These are phyloP conservation scores for Thraustochytrium sp. DNA, from an alignment of 352 stramenopile species.

Conservation along the genomic window DNA sequence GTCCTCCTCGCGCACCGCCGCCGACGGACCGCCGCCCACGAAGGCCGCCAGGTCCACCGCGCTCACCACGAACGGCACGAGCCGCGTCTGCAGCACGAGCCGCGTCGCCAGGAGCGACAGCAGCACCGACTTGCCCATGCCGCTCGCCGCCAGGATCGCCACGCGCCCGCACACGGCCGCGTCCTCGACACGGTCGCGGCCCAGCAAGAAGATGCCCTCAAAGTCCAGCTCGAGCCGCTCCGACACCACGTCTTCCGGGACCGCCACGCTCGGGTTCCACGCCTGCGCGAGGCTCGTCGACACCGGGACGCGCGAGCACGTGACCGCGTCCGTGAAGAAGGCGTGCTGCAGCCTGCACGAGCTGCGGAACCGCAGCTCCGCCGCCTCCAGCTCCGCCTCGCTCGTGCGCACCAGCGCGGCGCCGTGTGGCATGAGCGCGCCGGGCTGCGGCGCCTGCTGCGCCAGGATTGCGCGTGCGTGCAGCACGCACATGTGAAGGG, in stretches of 20 bases:
- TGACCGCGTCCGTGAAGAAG: constrained; percentile 29
- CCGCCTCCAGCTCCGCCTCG: neutral
- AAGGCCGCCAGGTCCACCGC: neutral
- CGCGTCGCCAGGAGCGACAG: neutral
- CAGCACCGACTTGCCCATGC: constrained; percentile 17
- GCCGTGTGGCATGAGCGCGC: neutral
- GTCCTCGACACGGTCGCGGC: neutral
- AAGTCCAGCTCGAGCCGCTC: neutral
- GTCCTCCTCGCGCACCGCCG: neutral
- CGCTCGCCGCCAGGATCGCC: neutral
- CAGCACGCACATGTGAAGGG: neutral
- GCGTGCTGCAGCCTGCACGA: neutral
- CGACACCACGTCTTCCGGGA: neutral
- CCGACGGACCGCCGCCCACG: too few relatives aligned
- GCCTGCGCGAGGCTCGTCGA: neutral
- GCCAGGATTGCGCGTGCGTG: neutral
- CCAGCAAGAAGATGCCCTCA: neutral
- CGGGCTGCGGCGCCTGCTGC: neutral
- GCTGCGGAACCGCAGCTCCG: neutral
- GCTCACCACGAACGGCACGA: neutral
- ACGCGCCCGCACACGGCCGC: neutral
- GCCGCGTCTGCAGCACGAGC: neutral
- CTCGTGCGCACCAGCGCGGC: neutral
- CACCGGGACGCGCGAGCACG: neutral
- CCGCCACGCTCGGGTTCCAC: neutral